Evolutionary conservation across 2,329 filamentous ascomycete genomes (phyloP).

Genomic region (Blumeriella jaapii): DNA sequence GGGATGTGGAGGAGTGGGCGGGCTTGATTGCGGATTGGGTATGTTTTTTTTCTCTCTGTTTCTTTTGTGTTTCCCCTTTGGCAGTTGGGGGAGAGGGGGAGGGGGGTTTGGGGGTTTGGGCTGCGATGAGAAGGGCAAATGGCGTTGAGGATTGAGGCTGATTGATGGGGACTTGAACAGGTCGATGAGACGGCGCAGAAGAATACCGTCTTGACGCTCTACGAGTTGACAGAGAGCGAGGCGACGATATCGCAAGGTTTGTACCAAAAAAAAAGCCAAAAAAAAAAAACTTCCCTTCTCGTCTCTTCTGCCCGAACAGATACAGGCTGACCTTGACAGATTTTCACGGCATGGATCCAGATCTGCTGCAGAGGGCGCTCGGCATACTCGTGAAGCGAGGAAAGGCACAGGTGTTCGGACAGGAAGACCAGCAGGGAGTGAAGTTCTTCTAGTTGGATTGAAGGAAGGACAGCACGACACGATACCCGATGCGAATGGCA

Average conservation of each 20-base stretch:
- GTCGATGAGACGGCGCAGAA: constrained; percentile 80
- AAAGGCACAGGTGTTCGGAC: constrained; percentile 87
- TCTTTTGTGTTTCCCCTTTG: background rate
- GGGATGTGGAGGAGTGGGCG: constrained; percentile 84
- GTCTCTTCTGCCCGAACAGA: constrained; percentile 21
- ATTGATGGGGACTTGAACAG: constrained; percentile 21
- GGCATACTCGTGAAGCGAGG: constrained; percentile 76
- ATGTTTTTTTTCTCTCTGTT: constrained; percentile 4
- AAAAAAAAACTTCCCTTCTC: background rate
- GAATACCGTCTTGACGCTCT: constrained; percentile 79
- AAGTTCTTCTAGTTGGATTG: constrained; percentile 71
- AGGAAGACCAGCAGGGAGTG: constrained; percentile 77
- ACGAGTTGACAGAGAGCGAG: constrained; percentile 85
- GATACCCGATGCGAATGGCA: background rate
- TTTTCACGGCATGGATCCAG: constrained; percentile 78
- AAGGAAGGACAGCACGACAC: background rate
- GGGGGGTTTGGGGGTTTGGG: too few relatives aligned
- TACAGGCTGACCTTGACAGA: constrained; percentile 36
- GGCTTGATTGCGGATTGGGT: constrained; percentile 64
- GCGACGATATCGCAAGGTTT: constrained; percentile 59
- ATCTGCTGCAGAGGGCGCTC: constrained; percentile 69
- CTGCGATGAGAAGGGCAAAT: too few relatives aligned
- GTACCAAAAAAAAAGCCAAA: too few relatives aligned
- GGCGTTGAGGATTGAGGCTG: constrained; percentile 10
- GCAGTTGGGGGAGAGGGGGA: too few relatives aligned